Evolutionary conservation across 441 rosid genomes (phyloP), one percentile per base, ranked within the genome.

Genomic region (Gossypium davidsonii): DNA sequence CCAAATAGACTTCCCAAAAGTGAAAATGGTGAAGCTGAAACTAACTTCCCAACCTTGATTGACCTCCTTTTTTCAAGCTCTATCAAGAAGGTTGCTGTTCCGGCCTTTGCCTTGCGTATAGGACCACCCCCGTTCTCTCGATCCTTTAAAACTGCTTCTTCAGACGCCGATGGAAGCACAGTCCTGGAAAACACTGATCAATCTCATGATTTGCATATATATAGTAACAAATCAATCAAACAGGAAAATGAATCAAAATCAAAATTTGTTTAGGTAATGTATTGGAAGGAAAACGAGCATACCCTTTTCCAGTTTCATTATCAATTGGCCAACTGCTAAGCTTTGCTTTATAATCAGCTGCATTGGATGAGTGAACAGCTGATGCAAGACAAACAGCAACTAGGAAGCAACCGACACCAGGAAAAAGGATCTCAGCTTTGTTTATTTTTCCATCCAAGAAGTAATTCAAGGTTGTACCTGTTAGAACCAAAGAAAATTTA

Each of bases 381-480:
- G 98, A 87, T 12, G 91, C 97, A n/a, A 94, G 90, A 76, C 86
- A 87, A 55, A 88, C 89, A 14, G 95, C 96, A 49, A 90, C 72
- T 81, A 91, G 63, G 84, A 91, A 91, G 86, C 97, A 91, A 52
- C 83, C 93, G 1, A 94, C 93, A 1, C 98, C 98, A 0, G 96
- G 87, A 72, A 91, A 91, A 31, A 94, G 91, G 60, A 90, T 79
- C 83, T 85, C 87, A 0, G 98, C 97, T 67, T 74, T 86, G 70
- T 93, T 93, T 44, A 91, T 91, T 81, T 72, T 90, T 78, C 87
- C 84, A 53, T 91, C 97, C 79, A 93, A 82, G 83, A 86, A 91
- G 83, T 88, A 91, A 83, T 91, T 91, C 78, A 93, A 12, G 28
- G 92, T 90, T n/a, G 97, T 87, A 6, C 95, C 97, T 92, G 82